Conservation (phyloP, 2,329 filamentous ascomycete genomes). For the Exserohilum turcica region DNA sequence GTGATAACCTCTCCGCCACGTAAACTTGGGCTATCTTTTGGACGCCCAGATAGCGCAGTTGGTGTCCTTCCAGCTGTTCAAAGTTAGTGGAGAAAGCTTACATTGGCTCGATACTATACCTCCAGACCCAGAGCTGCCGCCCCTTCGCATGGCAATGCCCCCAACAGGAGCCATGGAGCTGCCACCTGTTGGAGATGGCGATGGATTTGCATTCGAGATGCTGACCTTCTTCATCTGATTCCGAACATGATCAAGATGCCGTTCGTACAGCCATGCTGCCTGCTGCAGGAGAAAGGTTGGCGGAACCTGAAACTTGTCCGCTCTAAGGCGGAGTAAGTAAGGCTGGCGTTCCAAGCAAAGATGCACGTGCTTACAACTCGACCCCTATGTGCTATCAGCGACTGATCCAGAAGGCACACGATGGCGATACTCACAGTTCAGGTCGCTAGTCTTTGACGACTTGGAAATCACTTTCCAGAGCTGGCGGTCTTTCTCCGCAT, state of each 20-base stretch:
- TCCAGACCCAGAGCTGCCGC: conserved; percentile 54
- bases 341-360: not conserved
- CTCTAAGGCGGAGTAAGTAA: conserved; percentile 50
- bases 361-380: conserved; percentile 64
- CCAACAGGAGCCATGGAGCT: conserved; percentile 53
- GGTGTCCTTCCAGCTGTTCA: conserved; percentile 49
- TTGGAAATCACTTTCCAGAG: conserved; percentile 90
- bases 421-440: conserved; percentile 71
- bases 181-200: conserved; percentile 40
- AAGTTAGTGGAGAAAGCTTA: conserved; percentile 2
- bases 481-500: conserved; percentile 80
- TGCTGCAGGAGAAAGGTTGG: conserved; percentile 90
- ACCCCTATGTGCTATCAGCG: conserved; percentile 62
- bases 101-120: conserved; percentile 26
- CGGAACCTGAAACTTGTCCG: conserved; percentile 78
- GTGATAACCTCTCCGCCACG: conserved; percentile 55
- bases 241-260: conserved; percentile 85
- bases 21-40: conserved; percentile 60
- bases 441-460: conserved; percentile 75
- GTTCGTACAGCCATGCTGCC: conserved; percentile 90
- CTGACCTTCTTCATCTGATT: conserved; percentile 84
- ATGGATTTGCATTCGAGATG: conserved; percentile 62
- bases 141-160: conserved; percentile 57
- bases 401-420: too few relatives aligned
- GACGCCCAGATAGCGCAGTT: conserved; percentile 63